phyloP scores from a whole-genome alignment of 371 early-diverging fungal species.

The Rhizomucor pusillus region DNA sequence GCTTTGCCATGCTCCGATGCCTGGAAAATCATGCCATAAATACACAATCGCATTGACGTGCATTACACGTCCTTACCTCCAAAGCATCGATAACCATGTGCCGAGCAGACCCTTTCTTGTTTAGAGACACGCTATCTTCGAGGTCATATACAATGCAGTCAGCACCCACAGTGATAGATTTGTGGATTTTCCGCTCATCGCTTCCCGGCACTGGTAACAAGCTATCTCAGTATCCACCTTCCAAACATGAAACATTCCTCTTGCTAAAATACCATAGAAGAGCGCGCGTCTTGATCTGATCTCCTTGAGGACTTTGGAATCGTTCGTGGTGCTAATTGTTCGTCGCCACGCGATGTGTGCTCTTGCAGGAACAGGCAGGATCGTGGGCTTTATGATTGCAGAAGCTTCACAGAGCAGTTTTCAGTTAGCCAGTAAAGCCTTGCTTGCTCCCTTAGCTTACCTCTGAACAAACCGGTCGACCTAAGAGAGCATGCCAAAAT shows the following conservation, averaged over 20 bases:
- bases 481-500: too few species aligned
- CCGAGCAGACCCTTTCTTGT: conserved; percentile 79
- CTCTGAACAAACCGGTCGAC: too few species aligned
- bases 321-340: too few species aligned
- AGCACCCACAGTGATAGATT: conserved; percentile 62
- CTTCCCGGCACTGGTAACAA: conserved; percentile 74
- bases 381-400: too few species aligned
- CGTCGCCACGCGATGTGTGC: too few species aligned
- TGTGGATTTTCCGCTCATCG: conserved; percentile 86
- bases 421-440: too few species aligned
- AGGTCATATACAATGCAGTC: conserved; percentile 90
- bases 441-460: too few species aligned
- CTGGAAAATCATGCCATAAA: conserved; percentile 23
- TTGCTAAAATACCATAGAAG: conserved; percentile 35
- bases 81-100: conserved; percentile 74
- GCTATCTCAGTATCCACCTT: not conserved
- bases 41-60: conserved; percentile 4
- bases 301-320: too few species aligned
- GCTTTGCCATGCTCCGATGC: conserved; percentile 64
- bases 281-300: conserved; percentile 42
- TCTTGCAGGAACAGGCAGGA: too few species aligned
- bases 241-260: not conserved
- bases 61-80: conserved; percentile 39
- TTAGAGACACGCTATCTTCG: conserved; percentile 86
- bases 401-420: too few species aligned